Percentiles rank a stretch among this genome's conserved stretches.
Evolutionary conservation across 169 alveolate genomes (phyloP).

Genomic region (Plasmodium knowlesi): DNA sequence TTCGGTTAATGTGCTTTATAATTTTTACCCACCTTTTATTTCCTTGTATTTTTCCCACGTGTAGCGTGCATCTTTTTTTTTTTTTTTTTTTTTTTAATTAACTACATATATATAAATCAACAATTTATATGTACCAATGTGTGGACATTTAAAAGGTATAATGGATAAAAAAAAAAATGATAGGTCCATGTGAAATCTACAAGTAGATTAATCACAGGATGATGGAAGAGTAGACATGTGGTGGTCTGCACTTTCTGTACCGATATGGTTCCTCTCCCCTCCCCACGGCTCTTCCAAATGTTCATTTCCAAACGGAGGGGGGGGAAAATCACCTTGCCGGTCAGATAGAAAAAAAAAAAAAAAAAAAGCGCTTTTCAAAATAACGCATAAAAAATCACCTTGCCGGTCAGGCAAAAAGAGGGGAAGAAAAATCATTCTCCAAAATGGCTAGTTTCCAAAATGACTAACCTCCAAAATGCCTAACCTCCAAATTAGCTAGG

Average conservation of each 20-base stretch:
- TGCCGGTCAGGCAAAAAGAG: neutral
- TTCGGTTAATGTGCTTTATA: neutral
- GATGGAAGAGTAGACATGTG: neutral
- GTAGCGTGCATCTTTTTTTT: neutral
- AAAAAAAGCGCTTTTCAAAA: neutral
- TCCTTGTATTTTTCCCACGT: neutral
- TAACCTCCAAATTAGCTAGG: neutral
- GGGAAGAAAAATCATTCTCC: neutral
- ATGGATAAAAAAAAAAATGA: neutral
- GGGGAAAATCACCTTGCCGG: neutral
- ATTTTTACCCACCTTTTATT: neutral
- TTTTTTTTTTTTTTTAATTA: constrained; percentile 6
- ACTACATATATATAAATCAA: neutral
- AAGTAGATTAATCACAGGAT: neutral
- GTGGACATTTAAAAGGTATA: neutral
- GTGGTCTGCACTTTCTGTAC: neutral
- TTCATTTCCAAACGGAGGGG: neutral
- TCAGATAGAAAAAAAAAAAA: neutral
- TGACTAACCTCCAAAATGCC: neutral
- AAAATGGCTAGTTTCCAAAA: neutral
- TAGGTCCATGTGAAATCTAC: neutral
- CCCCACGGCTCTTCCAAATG: neutral
- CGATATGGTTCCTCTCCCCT: neutral
- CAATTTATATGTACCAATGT: constrained; percentile 3
- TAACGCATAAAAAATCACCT: neutral